Base-by-base conservation (phyloP, 2,329 filamentous ascomycete genomes). In the Diplodia corticola region DNA sequence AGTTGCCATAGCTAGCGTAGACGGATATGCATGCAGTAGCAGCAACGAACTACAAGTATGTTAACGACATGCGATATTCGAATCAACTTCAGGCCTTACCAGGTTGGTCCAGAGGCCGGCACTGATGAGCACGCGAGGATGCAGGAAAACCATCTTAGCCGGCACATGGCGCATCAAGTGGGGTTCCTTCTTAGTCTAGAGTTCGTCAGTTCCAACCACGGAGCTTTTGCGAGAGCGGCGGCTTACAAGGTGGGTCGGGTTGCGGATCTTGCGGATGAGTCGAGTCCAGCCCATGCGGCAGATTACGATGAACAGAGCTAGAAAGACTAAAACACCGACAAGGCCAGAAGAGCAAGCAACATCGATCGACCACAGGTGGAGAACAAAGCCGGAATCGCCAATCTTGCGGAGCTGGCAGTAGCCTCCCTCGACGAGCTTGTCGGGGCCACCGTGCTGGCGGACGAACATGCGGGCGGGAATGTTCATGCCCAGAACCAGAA, bases 71-170 rank as follows among this genome's bases (percentile, higher is more conserved):
- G 13, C 17, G 4, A 5, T 3, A 7, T 3, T 6, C 3, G 35
- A 10, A 22, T 26, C 12, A 26, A 28, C 15, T 15, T 26, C 5
- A 9, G 13, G n/a, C 9, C 54, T 57, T 24, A 57, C 54, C 54
- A 48, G 24, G 55, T 22, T 22, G 15, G 22, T 13, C 57, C 48
- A 13, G 28, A 61, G 44, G 44, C 26, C 17, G 26, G 28, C 6
- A n/a, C 40, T 35, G 44, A 61, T 61, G 44, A 61, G 49, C 44
- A 61, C 40, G n/a, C 57, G 57, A 2, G 57, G 57, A 10, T 61
- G 57, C 17, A 61, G 22, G 40, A 61, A 61, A n/a, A 61, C 20
- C 57, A 61, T 61, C n/a, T 30, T 61, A 3, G 57, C 12, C 5
- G 44, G 17, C 57, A 49, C 10, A 4, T n/a, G 10, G 26, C 40